These are phyloP conservation scores for Hymenochaete sp. DNA, from an alignment of 1,284 basidiomycete species.

Conservation along the genomic window DNA sequence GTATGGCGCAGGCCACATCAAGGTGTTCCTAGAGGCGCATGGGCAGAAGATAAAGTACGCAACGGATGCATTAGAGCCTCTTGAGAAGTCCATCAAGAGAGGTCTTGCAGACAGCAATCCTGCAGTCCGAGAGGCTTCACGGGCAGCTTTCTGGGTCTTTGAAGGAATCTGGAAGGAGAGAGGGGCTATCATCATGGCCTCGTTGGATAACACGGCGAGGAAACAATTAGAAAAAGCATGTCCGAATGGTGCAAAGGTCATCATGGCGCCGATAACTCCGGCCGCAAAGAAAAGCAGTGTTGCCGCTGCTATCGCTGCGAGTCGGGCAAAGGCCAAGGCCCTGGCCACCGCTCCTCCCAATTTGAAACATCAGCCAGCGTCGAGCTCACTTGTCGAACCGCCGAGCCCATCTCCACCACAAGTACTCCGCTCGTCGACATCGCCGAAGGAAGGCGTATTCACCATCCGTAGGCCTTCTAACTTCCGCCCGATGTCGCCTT, in stretches of 20 bases:
- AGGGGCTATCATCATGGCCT: slow-evolving; percentile 54
- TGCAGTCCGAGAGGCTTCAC: slow-evolving; percentile 66
- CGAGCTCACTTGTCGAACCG: slow-evolving; percentile 36
- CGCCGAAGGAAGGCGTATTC: slow-evolving; percentile 39
- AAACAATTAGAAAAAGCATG: slow-evolving; percentile 85
- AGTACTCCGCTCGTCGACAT: slow-evolving; percentile 7
- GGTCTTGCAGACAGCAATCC: slow-evolving; percentile 75
- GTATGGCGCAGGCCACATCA: slow-evolving; percentile 60
- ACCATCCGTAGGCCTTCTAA: slow-evolving; percentile 28
- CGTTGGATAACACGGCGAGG: slow-evolving; percentile 60
- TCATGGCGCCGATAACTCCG: slow-evolving; percentile 33
- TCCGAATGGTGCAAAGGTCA: slow-evolving; percentile 45
- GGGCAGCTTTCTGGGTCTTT: slow-evolving; percentile 77
- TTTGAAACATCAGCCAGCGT: slow-evolving; percentile 70
- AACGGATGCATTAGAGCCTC: slow-evolving; percentile 63
- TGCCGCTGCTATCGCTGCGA: slow-evolving; percentile 75
- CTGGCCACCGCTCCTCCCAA: slow-evolving; percentile 71
- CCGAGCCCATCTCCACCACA: slow-evolving; percentile 24
- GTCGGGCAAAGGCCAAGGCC: slow-evolving; percentile 73
- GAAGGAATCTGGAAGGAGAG: slow-evolving; percentile 67
- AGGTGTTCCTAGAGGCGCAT: slow-evolving; percentile 65
- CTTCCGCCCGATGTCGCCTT: slow-evolving; percentile 34
- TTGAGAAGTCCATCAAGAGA: slow-evolving; percentile 69
- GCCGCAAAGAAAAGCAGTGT: slow-evolving; percentile 64
- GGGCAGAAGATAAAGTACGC: slow-evolving; percentile 49